Conservation (phyloP, 1,139 yeast species). For the Scheffersomyces quercinus region DNA sequence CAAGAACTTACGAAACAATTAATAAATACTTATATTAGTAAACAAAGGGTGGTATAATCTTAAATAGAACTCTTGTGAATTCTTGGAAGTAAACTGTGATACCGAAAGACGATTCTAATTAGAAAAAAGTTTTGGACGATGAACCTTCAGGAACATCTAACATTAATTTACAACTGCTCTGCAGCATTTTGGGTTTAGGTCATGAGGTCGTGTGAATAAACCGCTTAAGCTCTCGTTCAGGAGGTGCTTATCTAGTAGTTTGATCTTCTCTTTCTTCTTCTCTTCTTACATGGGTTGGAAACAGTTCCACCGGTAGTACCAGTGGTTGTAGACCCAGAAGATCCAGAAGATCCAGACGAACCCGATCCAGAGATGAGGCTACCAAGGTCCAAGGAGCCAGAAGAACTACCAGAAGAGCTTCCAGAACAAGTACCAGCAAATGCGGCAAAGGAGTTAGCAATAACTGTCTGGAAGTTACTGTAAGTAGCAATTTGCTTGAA, state of each 20-base stretch:
- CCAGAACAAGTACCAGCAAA: slow-evolving; percentile 39
- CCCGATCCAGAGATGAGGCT: slow-evolving; percentile 3
- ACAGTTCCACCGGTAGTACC: slow-evolving; percentile 8
- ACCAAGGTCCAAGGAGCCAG: slow-evolving; percentile 10
- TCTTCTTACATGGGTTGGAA: slow-evolving; percentile 33
- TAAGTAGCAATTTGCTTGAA: slow-evolving; percentile 36
- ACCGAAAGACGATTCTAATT: no score
- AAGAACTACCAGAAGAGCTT: slow-evolving; percentile 7
- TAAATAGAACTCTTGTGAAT: no score
- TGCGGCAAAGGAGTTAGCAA: slow-evolving; percentile 45
- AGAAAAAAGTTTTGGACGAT: no score
- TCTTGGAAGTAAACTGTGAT: no score
- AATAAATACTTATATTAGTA: no score
- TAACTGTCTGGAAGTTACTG: slow-evolving; percentile 37
- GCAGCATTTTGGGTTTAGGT: background rate
- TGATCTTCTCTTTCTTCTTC: slow-evolving; percentile 39
- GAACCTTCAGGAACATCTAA: no score
- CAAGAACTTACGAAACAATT: no score
- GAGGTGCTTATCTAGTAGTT: slow-evolving; percentile 20
- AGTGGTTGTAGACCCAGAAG: slow-evolving; percentile 6
- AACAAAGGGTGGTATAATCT: no score
- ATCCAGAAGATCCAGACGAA: slow-evolving; percentile 3
- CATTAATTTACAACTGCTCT: background rate
- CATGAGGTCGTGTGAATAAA: no score
- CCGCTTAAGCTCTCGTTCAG: background rate